phyloP scores from a whole-genome alignment of 352 stramenopile genomes.

The Stramenopiles sp. region DNA sequence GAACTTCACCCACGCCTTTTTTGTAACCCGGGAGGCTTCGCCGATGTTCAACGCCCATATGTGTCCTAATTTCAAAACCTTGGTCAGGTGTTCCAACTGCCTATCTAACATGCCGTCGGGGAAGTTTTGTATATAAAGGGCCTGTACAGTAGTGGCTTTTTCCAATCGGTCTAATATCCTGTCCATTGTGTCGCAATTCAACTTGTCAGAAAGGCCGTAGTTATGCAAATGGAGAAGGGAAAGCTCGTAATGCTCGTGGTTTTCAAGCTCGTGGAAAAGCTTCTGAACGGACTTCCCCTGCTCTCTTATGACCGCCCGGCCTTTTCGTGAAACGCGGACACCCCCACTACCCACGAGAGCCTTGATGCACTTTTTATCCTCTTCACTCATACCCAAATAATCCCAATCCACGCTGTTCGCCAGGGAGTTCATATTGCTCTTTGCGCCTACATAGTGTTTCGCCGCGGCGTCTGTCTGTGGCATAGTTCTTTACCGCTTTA shows the following conservation, averaged over 20 bases:
- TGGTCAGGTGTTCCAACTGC: conserved; percentile 15
- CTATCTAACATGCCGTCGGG: conserved; percentile 20
- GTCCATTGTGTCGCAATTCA: conserved; percentile 13
- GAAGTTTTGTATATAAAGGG: conserved; percentile 23
- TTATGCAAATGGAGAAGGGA: background rate
- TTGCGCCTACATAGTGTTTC: background rate
- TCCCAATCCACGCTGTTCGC: background rate
- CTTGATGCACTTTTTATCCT: background rate
- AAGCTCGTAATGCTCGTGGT: background rate
- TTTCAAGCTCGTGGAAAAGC: background rate
- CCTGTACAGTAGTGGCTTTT: conserved; percentile 18
- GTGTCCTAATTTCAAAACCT: conserved; percentile 15
- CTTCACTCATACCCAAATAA: background rate
- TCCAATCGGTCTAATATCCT: conserved; percentile 16
- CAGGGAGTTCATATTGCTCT: background rate
- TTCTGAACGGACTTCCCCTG: background rate
- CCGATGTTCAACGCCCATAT: conserved; percentile 22
- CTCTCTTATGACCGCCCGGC: background rate
- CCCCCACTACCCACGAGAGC: background rate
- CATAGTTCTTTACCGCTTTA: background rate
- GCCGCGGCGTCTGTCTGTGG: background rate
- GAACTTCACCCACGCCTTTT: conserved; percentile 19
- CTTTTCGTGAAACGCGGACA: background rate
- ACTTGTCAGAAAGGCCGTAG: background rate
- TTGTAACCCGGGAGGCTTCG: conserved; percentile 17